Conservation (phyloP, 371 early-diverging fungal species). For the Dichotomocladium elegans region DNA sequence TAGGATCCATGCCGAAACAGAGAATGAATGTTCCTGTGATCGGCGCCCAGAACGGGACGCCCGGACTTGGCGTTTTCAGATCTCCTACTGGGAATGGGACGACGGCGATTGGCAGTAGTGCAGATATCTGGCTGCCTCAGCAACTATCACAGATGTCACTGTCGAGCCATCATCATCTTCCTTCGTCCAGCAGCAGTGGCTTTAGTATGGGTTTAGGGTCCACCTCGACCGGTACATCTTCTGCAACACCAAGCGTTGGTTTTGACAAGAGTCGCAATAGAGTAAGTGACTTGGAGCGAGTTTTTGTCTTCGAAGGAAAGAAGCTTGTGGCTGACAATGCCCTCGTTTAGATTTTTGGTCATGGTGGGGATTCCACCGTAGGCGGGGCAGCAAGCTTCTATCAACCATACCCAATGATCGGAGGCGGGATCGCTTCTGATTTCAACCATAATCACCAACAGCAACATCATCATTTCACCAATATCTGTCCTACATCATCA, state of each 20-base stretch:
- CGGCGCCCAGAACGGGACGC: slow-evolving; percentile 6
- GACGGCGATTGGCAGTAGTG: neutral
- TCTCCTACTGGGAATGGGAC: slow-evolving; percentile 2
- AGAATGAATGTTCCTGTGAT: slow-evolving; percentile 11
- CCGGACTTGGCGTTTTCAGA: slow-evolving; percentile 9
- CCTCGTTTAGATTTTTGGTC: slow-evolving; percentile 4
- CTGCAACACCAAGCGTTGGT: neutral
- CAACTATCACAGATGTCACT: slow-evolving; percentile 4
- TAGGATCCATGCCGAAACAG: neutral
- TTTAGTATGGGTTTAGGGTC: slow-evolving; percentile 5
- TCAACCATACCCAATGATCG: slow-evolving; percentile 13
- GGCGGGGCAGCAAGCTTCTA: slow-evolving; percentile 8
- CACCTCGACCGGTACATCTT: slow-evolving; percentile 1
- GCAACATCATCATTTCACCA: slow-evolving; percentile 24
- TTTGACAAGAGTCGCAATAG: neutral
- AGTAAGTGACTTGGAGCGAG: neutral
- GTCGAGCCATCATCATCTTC: neutral
- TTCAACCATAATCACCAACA: slow-evolving; percentile 10
- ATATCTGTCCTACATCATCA: slow-evolving; percentile 35
- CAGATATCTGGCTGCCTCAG: slow-evolving; percentile 12
- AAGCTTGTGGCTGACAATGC: neutral
- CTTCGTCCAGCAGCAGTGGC: slow-evolving; percentile 1
- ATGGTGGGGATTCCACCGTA: slow-evolving; percentile 5
- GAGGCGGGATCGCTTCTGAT: slow-evolving; percentile 13
- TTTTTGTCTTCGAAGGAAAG: neutral